Evolutionary conservation across 306 rosid species (phyloP).

Genomic region (Fragaria nilgerrensis): DNA sequence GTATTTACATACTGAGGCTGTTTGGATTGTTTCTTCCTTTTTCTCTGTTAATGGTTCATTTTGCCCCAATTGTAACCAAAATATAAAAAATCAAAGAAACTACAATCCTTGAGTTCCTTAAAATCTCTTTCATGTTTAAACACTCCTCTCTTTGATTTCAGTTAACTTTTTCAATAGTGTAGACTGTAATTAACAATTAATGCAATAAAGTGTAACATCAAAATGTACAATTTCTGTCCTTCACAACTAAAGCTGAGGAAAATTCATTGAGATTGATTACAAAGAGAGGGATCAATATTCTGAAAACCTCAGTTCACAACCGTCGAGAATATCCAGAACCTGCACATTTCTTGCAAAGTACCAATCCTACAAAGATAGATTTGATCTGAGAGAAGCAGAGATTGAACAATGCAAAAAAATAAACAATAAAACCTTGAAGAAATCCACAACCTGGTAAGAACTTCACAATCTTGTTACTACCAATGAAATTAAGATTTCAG

Average conservation of each 20-base stretch:
- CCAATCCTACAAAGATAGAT: slow-evolving; percentile 57
- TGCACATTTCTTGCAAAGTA: slow-evolving; percentile 93
- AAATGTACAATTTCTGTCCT: slow-evolving; percentile 3
- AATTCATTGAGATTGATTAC: slow-evolving; percentile 11
- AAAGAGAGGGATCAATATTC: background rate
- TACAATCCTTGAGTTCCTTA: background rate
- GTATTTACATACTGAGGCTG: background rate
- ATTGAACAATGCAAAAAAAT: background rate
- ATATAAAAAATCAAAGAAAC: background rate
- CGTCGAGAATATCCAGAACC: slow-evolving; percentile 98
- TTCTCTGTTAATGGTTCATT: background rate
- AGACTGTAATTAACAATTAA: background rate
- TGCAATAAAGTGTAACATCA: background rate
- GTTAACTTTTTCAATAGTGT: background rate
- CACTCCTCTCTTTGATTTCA: background rate
- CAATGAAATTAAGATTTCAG: background rate
- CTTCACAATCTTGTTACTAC: background rate
- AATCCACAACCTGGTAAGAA: background rate
- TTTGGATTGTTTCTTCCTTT: background rate
- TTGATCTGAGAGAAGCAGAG: slow-evolving; percentile 15
- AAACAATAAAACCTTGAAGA: background rate
- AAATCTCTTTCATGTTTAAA: background rate
- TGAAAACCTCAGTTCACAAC: slow-evolving; percentile 40
- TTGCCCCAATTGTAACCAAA: no score
- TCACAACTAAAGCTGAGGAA: background rate